Evolutionary conservation across 2,329 filamentous ascomycete species (phyloP).

Genomic region (Chalaropsis thielavioides): DNA sequence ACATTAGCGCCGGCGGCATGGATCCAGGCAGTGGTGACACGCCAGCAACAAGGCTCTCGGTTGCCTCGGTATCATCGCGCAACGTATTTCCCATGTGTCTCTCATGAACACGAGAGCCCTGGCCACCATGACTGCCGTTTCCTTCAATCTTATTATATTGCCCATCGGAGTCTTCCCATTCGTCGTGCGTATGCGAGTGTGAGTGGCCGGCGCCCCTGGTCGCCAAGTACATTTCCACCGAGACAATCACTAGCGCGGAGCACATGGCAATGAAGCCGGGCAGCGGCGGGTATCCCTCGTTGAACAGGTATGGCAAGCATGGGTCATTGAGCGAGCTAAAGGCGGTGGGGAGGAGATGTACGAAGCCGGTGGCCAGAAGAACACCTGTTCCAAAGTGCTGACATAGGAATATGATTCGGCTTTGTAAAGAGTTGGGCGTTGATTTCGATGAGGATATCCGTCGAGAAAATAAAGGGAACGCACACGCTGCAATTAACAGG

Average conservation of each 20-base stretch:
- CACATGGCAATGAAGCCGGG: constrained; percentile 71
- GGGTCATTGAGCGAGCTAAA: constrained; percentile 53
- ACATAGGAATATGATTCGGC: constrained; percentile 48
- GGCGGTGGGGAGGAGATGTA: constrained; percentile 57
- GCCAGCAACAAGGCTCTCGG: constrained; percentile 42
- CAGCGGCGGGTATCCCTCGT: constrained; percentile 60
- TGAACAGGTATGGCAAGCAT: constrained; percentile 67
- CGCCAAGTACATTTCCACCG: constrained; percentile 79
- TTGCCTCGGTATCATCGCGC: constrained; percentile 37
- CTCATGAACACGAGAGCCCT: constrained; percentile 22
- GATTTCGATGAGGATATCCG: constrained; percentile 26
- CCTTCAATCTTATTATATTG: constrained; percentile 13
- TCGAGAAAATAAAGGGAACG: constrained; percentile 50
- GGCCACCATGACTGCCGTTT: not conserved
- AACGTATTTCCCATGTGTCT: constrained; percentile 36
- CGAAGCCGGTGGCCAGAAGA: constrained; percentile 73
- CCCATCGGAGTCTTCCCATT: constrained; percentile 34
- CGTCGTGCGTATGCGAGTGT: constrained; percentile 38
- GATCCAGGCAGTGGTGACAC: constrained; percentile 44
- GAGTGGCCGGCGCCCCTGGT: constrained; percentile 49
- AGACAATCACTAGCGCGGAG: constrained; percentile 67
- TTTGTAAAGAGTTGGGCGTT: constrained; percentile 27
- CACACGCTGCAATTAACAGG: constrained; percentile 37
- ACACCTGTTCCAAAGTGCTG: constrained; percentile 73
- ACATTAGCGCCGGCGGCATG: constrained; percentile 26